Conservation (phyloP, 2,329 filamentous ascomycete species). For the Cercospora canescens region DNA sequence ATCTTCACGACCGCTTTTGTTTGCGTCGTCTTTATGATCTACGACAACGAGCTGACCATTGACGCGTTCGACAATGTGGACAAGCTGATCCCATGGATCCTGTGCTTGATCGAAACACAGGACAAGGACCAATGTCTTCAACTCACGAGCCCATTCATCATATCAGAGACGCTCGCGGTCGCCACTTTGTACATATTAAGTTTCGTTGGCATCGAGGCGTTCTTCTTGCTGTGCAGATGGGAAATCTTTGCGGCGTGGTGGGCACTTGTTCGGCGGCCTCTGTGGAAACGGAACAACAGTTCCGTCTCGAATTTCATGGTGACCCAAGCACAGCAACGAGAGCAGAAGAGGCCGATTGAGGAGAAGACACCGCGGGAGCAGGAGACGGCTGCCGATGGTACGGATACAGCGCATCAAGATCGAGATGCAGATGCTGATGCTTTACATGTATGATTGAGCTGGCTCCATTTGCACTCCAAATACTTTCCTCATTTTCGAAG, state of each 20-base stretch:
- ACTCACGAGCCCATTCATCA: slow-evolving; percentile 21
- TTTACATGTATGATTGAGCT: not conserved
- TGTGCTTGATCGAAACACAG: slow-evolving; percentile 28
- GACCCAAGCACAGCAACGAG: not conserved
- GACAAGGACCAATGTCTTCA: slow-evolving; percentile 23
- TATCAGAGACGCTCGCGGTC: slow-evolving; percentile 23
- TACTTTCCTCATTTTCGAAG: not conserved
- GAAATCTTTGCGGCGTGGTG: slow-evolving; percentile 28
- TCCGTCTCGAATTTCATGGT: not conserved
- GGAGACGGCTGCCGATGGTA: not conserved
- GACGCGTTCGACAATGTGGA: slow-evolving; percentile 25
- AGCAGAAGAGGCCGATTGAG: not conserved
- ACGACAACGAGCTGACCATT: slow-evolving; percentile 22
- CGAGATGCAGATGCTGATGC: not conserved
- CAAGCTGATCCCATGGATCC: slow-evolving; percentile 28
- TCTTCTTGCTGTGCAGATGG: slow-evolving; percentile 24
- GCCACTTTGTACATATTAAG: slow-evolving; percentile 28
- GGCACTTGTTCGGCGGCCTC: slow-evolving; percentile 12
- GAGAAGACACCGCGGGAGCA: not conserved
- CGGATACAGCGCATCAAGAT: not conserved
- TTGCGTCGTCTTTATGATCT: slow-evolving; percentile 29
- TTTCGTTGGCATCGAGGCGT: slow-evolving; percentile 29
- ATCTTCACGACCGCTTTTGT: slow-evolving; percentile 44
- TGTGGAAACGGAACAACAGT: slow-evolving; percentile 13
- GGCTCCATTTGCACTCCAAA: not conserved